Evolutionary conservation across 2,329 filamentous ascomycete species (phyloP).

Genomic region (Neonectria sp.): DNA sequence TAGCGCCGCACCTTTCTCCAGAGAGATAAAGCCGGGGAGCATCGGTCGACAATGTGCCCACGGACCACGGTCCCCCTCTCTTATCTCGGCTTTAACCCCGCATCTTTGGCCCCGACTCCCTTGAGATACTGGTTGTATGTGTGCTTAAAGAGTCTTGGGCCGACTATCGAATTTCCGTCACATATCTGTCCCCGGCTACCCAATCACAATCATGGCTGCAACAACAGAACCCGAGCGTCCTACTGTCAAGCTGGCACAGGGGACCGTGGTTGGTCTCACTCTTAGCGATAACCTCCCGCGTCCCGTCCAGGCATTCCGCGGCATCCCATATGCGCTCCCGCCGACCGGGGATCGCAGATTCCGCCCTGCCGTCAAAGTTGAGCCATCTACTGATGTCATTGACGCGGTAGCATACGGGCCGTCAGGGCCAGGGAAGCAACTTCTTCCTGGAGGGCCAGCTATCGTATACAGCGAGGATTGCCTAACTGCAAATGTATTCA

Average conservation of each 20-base stretch:
- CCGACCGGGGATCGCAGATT: constrained; percentile 64
- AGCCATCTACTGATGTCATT: constrained; percentile 47
- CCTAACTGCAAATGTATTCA: constrained; percentile 68
- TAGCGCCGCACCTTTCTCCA: neutral
- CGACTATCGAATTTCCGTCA: neutral
- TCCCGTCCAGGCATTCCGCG: constrained; percentile 59
- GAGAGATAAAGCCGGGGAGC: constrained; percentile 7
- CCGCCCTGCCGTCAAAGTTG: constrained; percentile 51
- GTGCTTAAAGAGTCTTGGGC: constrained; percentile 3
- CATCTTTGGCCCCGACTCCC: neutral
- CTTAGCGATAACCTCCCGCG: constrained; percentile 39
- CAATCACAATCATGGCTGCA: constrained; percentile 10
- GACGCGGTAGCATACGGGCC: constrained; percentile 57
- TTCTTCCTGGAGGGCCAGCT: constrained; percentile 39
- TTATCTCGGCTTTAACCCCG: constrained; percentile 6
- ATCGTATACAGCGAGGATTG: constrained; percentile 65
- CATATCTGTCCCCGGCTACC: neutral
- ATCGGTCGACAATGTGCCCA: constrained; percentile 6
- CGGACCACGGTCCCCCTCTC: neutral
- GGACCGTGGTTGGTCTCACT: constrained; percentile 40
- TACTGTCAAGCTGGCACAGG: constrained; percentile 38
- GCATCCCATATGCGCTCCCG: constrained; percentile 64
- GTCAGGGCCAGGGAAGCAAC: constrained; percentile 42
- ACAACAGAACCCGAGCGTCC: constrained; percentile 29
- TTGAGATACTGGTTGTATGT: neutral